These are phyloP conservation scores for Phytophthora foliorum DNA, from an alignment of 352 stramenopile genomes.

Conservation along the genomic window DNA sequence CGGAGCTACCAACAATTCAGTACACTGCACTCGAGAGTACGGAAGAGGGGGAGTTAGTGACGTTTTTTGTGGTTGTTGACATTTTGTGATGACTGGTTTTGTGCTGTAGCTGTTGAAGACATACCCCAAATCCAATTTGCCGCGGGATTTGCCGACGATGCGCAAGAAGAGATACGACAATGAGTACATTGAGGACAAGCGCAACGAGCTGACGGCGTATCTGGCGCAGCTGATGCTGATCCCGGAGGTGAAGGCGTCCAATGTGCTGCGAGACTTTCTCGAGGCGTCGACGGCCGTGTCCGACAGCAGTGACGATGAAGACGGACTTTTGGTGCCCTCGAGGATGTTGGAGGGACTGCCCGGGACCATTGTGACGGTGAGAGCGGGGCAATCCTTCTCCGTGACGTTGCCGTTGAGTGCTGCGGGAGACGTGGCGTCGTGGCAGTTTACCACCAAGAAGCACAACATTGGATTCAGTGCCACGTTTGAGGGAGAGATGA, in stretches of 20 bases:
- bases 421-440: slow-evolving; percentile 64
- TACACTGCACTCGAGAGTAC: slow-evolving; percentile 60
- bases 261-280: slow-evolving; percentile 68
- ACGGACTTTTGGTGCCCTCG: slow-evolving; percentile 38
- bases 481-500: slow-evolving; percentile 69
- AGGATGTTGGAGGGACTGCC: slow-evolving; percentile 66
- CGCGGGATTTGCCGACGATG: slow-evolving; percentile 69
- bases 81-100: background rate
- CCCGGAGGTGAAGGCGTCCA: slow-evolving; percentile 61
- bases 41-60: background rate
- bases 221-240: slow-evolving; percentile 61
- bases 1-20: slow-evolving; percentile 78
- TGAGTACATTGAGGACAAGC: slow-evolving; percentile 83
- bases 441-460: slow-evolving; percentile 84
- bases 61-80: background rate
- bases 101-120: slow-evolving; percentile 74
- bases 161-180: slow-evolving; percentile 80
- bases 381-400: slow-evolving; percentile 76
- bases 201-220: slow-evolving; percentile 69
- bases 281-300: slow-evolving; percentile 57
- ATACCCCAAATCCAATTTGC: slow-evolving; percentile 76
- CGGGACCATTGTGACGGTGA: slow-evolving; percentile 72
- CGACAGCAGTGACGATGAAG: slow-evolving; percentile 70
- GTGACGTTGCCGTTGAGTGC: slow-evolving; percentile 56
- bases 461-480: slow-evolving; percentile 86